Evolutionary conservation across 225 moss, liverwort and hornwort genomes (phyloP), one percentile per base, ranked within the genome.

Genomic region (Neckera pumila): DNA sequence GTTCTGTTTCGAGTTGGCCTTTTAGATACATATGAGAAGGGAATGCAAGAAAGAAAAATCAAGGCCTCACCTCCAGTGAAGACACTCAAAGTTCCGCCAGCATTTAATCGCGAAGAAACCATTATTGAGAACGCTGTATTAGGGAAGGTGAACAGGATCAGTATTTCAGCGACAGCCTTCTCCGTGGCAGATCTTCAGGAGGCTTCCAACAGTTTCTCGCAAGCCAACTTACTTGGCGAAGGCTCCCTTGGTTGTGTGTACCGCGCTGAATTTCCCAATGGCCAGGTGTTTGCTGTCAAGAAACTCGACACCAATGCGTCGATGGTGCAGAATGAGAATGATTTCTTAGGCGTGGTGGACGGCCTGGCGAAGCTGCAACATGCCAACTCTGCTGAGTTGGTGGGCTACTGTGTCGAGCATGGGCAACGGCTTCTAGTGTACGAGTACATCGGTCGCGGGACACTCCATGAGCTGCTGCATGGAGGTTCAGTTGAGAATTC

Each of bases 131-230:
- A 90, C 78, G 28, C 81, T 60, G 51, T 56, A n/a, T 12, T 36
- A 18, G 90, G 87, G n/a, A 92, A 94, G 89, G 89, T 91, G 87
- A 82, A 79, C 26, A 92, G 82, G 76, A 89, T 87, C 81, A 84
- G 78, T 66, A 95, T 96, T 81, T 84, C 91, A 53, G 93, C 92
- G 17, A 92, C 90, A 36, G 84, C 87, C 11, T 96, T 92, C 60
- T 91, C 95, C 12, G 93, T 96, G 63, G 93, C 93, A 82, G 95
- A 96, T 84, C 95, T 96, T 40, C 96, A 96, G 87, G 89, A 92
- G 42, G 95, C 96, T 57, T 94, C 96, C 17, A 94, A 95, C 86
- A 95, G 94, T 74, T 95, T 96, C 65, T 92, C 95, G 25, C 92
- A 96, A 89, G 92, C 92, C 73, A 94, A 95, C 86, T 76, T 96